A percentile compares a stretch with the other conserved stretches of the same genome.
Conservation (phyloP, 2,329 filamentous ascomycete species). For the Alternaria sp. region DNA sequence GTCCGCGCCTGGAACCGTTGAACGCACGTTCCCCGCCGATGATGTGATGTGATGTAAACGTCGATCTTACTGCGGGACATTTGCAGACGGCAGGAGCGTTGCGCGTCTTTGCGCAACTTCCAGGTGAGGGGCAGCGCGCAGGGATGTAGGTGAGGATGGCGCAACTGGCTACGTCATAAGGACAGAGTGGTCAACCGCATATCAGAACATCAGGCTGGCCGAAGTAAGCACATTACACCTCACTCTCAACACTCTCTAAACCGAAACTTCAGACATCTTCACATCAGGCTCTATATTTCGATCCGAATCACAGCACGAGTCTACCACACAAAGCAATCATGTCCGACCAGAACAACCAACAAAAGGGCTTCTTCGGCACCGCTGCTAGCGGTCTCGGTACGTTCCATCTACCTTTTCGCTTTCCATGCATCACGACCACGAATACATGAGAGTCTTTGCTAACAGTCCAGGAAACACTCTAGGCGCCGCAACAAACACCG, state of each 20-base stretch:
- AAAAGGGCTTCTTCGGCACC: conserved; percentile 43
- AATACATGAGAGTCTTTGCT: not conserved
- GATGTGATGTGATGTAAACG: conserved; percentile 16
- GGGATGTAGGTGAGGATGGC: not conserved
- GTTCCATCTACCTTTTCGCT: not conserved
- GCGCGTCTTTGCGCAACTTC: conserved; percentile 1
- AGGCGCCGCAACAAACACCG: conserved; percentile 41
- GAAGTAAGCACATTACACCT: not conserved
- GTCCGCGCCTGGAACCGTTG: not conserved
- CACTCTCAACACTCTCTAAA: not conserved
- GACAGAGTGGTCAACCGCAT: not conserved
- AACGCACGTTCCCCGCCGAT: conserved; percentile 7
- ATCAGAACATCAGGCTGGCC: not conserved
- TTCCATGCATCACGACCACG: too few relatives aligned
- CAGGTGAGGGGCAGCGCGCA: conserved; percentile 8
- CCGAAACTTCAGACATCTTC: not conserved
- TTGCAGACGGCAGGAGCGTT: conserved; percentile 2
- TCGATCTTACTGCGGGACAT: not conserved
- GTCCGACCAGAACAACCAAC: conserved; percentile 34
- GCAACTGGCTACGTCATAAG: conserved; percentile 5
- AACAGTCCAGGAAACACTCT: conserved; percentile 38
- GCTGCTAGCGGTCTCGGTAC: conserved; percentile 40
- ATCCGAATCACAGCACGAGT: not conserved
- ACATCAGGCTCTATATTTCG: not conserved
- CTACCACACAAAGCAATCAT: conserved; percentile 12